Evolutionary conservation across 257 asterid species (phyloP).

Genomic region (Coffea canephora): DNA sequence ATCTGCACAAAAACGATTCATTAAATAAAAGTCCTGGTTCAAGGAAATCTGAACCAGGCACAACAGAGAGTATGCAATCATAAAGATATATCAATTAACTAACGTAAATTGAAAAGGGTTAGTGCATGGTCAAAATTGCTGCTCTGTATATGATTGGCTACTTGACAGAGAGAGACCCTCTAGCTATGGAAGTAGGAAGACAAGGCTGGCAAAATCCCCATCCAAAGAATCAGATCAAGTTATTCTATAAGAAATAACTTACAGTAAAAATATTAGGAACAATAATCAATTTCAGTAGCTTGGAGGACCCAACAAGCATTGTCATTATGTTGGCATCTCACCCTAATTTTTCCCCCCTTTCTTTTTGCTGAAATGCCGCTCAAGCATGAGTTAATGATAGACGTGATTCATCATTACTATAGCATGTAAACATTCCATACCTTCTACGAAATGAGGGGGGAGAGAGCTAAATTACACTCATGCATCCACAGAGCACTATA

Average conservation of each 20-base stretch:
- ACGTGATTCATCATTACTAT: constrained; percentile 1
- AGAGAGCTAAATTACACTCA: constrained; percentile 19
- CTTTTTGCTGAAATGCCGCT: constrained; percentile 1
- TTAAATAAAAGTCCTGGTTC: constrained; percentile 51
- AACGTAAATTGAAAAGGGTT: constrained; percentile 1
- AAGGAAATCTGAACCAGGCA: constrained; percentile 38
- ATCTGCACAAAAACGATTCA: constrained; percentile 70
- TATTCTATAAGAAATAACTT: neutral
- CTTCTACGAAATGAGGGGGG: constrained; percentile 22
- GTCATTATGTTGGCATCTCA: constrained; percentile 11
- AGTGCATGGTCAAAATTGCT: constrained; percentile 10
- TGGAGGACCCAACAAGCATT: constrained; percentile 21
- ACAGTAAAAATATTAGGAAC: neutral
- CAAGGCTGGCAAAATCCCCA: constrained; percentile 22
- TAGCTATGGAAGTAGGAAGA: constrained; percentile 18
- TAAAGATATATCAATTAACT: neutral
- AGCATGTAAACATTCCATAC: constrained; percentile 23
- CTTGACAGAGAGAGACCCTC: neutral
- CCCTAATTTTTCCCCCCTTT: constrained; percentile 6
- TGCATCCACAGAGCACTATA: constrained; percentile 20
- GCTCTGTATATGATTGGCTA: neutral
- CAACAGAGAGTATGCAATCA: constrained; percentile 12
- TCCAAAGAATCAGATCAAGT: neutral
- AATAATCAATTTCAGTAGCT: constrained; percentile 18
- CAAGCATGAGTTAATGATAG: constrained; percentile 11